phyloP scores from a whole-genome alignment of 1,284 basidiomycete genomes.

The Boletus holoroseus region DNA sequence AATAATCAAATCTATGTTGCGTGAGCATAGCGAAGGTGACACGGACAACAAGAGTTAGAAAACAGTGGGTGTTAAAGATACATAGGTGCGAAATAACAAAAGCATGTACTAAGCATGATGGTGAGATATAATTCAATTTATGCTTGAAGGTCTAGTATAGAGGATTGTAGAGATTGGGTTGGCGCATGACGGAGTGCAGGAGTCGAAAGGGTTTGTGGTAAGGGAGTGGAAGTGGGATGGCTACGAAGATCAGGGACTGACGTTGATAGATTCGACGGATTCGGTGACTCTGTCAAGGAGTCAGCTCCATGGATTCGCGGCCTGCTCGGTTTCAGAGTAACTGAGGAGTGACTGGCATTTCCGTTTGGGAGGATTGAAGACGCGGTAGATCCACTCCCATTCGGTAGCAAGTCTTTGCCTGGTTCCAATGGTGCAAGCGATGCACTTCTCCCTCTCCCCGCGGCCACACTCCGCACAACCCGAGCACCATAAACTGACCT shows the following conservation, averaged over 20 bases:
- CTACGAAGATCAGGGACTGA: constrained; percentile 29
- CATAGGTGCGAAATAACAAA: constrained; percentile 21
- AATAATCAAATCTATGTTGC: neutral
- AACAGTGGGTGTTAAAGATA: constrained; percentile 21
- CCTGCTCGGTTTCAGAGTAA: constrained; percentile 21
- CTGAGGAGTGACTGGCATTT: constrained; percentile 18
- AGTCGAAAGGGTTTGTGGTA: constrained; percentile 9
- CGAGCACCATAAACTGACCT: constrained; percentile 39
- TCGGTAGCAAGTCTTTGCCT: constrained; percentile 10
- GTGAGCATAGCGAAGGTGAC: neutral
- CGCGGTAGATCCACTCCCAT: constrained; percentile 8
- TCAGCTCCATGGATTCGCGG: constrained; percentile 10
- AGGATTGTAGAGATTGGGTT: constrained; percentile 10
- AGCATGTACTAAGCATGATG: constrained; percentile 10
- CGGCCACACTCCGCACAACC: constrained; percentile 53
- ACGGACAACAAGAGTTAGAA: neutral
- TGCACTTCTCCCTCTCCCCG: constrained; percentile 40
- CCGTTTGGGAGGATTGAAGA: constrained; percentile 26
- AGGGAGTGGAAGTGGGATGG: constrained; percentile 7
- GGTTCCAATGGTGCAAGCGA: constrained; percentile 30
- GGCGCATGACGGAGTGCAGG: constrained; percentile 9
- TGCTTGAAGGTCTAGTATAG: constrained; percentile 16
- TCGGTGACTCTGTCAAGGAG: constrained; percentile 4
- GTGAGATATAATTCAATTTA: constrained; percentile 21
- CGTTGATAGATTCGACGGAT: constrained; percentile 18